phyloP scores from a whole-genome alignment of 2,329 filamentous ascomycete genomes.

The Emmonsia crescens region DNA sequence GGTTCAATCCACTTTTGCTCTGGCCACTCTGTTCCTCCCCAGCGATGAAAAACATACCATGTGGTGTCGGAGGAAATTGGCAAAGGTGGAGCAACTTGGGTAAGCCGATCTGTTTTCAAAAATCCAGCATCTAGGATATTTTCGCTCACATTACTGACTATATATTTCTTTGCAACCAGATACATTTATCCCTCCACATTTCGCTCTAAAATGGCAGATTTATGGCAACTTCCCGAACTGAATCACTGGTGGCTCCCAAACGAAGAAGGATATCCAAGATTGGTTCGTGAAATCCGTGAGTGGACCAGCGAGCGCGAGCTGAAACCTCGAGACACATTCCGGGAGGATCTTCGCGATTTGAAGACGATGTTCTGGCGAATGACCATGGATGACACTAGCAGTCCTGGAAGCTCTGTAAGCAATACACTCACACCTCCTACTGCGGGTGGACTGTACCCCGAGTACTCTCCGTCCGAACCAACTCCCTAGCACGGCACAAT shows the following conservation, averaged over 20 bases:
- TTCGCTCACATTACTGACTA: slow-evolving; percentile 2
- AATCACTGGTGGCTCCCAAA: slow-evolving; percentile 79
- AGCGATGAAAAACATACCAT: slow-evolving; percentile 59
- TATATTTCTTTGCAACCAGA: slow-evolving; percentile 36
- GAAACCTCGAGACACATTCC: slow-evolving; percentile 39
- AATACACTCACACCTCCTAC: slow-evolving; percentile 6
- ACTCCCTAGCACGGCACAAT: not conserved
- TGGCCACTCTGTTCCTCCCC: slow-evolving; percentile 70
- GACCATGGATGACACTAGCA: slow-evolving; percentile 39
- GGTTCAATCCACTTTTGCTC: slow-evolving; percentile 63
- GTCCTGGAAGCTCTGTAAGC: slow-evolving; percentile 20
- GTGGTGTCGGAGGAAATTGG: slow-evolving; percentile 74
- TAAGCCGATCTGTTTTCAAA: slow-evolving; percentile 36
- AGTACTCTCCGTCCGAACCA: not conserved
- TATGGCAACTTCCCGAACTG: slow-evolving; percentile 62
- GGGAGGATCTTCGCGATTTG: slow-evolving; percentile 62
- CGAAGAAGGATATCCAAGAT: slow-evolving; percentile 61
- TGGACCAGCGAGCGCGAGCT: slow-evolving; percentile 70
- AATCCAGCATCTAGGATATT: slow-evolving; percentile 1
- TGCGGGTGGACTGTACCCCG: slow-evolving; percentile 5
- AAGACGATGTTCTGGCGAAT: slow-evolving; percentile 60
- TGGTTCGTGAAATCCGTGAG: slow-evolving; percentile 64
- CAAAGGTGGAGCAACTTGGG: slow-evolving; percentile 67
- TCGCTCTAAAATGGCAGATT: slow-evolving; percentile 61
- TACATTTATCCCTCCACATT: slow-evolving; percentile 72